Conservation (phyloP, 2,329 filamentous ascomycete genomes). For the Fusarium torulosum region DNA sequence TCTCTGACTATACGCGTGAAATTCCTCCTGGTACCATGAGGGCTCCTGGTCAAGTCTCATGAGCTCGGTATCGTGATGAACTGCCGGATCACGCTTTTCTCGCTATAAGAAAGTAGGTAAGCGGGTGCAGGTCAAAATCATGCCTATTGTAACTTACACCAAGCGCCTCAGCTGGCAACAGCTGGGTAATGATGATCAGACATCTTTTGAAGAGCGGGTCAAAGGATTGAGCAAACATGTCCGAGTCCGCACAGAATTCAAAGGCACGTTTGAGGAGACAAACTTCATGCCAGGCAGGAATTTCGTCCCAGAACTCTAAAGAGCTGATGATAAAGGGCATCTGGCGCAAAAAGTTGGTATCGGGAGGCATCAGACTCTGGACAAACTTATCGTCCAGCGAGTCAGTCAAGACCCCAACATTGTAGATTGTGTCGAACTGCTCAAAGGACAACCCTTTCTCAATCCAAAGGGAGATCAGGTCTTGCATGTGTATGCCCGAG, state of each 20-base stretch:
- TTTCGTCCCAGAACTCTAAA: constrained; percentile 5
- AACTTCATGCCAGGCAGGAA: constrained; percentile 9
- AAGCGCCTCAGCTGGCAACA: neutral
- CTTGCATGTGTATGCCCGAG: constrained; percentile 1
- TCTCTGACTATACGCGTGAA: neutral
- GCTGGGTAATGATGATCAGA: neutral
- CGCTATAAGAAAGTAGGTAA: no score
- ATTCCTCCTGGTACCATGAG: neutral
- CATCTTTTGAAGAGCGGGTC: constrained; percentile 1
- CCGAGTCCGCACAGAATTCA: neutral
- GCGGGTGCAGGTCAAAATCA: no score
- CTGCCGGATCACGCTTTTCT: no score
- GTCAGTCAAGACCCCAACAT: constrained; percentile 1
- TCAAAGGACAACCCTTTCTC: constrained; percentile 3
- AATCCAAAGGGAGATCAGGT: constrained; percentile 3
- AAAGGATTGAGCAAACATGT: neutral
- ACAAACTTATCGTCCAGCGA: neutral
- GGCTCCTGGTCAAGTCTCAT: constrained; percentile 1
- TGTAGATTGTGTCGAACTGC: constrained; percentile 6
- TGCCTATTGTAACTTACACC: no score
- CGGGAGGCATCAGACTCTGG: neutral
- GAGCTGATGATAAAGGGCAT: constrained; percentile 9
- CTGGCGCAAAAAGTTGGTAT: constrained; percentile 1
- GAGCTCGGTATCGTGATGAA: no score
- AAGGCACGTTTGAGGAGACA: neutral